Conservation (phyloP, 2,329 filamentous ascomycete genomes). For the Exserohilum turcica region DNA sequence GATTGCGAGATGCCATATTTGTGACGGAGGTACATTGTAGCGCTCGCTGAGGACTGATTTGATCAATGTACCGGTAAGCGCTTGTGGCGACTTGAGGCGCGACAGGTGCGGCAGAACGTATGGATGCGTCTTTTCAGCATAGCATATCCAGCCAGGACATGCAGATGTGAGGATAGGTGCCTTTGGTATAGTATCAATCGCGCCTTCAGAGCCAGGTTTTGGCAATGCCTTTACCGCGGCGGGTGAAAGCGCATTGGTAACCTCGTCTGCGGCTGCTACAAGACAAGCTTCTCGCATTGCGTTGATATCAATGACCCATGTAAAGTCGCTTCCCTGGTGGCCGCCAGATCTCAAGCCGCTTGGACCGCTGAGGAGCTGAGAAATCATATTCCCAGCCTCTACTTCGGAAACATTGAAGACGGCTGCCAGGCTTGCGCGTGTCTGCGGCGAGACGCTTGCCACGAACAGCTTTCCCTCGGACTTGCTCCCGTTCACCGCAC, state of each 20-base stretch:
- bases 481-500: conserved; percentile 18
- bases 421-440: conserved; percentile 84
- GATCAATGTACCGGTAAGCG: conserved; percentile 83
- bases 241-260: conserved; percentile 44
- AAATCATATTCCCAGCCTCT: conserved; percentile 80
- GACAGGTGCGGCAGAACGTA: conserved; percentile 91
- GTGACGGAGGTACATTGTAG: conserved; percentile 73
- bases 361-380: conserved; percentile 74
- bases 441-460: conserved; percentile 90
- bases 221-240: conserved; percentile 28
- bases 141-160: conserved; percentile 98
- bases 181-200: conserved; percentile 54
- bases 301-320: conserved; percentile 91
- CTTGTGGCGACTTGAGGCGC: conserved; percentile 90
- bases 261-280: conserved; percentile 62
- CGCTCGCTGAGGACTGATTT: conserved; percentile 81
- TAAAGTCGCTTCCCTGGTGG: conserved; percentile 74
- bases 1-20: conserved; percentile 91
- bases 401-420: conserved; percentile 75
- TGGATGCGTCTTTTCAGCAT: conserved; percentile 96
- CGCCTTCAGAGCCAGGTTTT: conserved; percentile 38
- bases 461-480: conserved; percentile 77
- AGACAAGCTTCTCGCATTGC: conserved; percentile 79
- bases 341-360: conserved; percentile 73
- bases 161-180: conserved; percentile 81